Base-by-base conservation (phyloP, 139 green algal species). In the Desmodesmus armatus region DNA sequence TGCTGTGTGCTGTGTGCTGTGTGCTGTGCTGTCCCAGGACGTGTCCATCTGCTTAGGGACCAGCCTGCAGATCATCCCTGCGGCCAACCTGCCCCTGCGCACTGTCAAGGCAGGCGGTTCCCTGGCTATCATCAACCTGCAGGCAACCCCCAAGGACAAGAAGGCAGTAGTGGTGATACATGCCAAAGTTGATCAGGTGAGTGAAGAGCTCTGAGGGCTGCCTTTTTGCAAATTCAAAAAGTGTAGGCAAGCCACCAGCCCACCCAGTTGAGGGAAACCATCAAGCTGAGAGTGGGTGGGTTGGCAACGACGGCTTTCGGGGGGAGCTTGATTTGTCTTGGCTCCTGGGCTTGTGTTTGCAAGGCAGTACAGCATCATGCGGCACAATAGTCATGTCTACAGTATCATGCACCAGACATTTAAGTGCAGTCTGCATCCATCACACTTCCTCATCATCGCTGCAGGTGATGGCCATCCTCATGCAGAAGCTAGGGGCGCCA, bases 41-140 rank as follows among this genome's bases (percentile, higher is more conserved):
- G 78, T 98, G 55, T 87, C 91, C 13, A 79, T 99, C 19, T 96
- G 94, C 66, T 89, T 99, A 53, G 96, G 96, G 49, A 97, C 95
- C 47, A 96, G 91, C 86, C 83, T 99, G n/a, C 96, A 98, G 81
- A 98, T 99, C 67, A 89, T 82, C 35, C 96, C 96, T 0, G 95
- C 95, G 55, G 94, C 93, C 86, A 90, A 98, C 87, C 88, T 99
- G 39, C 96, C 96, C 2, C 78, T 91, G 2, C 78, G 84, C 74
- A 81, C 76, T 5, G n/a, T 78, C 27, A 87, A 84, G 11, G 27
- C 85, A 88, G 93, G 92, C 6, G 96, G 95, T 29, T 90, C 92
- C 79, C 81, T 98, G 53, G 95, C 89, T 3, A 99, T 99, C 49
- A 87, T 99, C 70, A 99, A 99, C 84, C 89, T 76, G 78, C 94